These are phyloP conservation scores for Neopestalotiopsis sp. DNA, from an alignment of 2,329 filamentous ascomycete genomes.

Conservation along the genomic window DNA sequence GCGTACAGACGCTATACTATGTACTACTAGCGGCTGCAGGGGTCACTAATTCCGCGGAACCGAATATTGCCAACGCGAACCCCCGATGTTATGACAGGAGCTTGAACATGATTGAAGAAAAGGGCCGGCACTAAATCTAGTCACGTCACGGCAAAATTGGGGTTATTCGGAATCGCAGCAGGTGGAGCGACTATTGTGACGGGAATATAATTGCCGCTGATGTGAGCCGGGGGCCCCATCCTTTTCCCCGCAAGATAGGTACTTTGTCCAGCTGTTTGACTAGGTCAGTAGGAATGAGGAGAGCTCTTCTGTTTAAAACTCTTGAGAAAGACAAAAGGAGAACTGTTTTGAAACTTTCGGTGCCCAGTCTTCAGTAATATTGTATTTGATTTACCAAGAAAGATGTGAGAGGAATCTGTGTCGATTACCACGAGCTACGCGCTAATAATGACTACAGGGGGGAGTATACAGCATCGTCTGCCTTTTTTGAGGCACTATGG, in stretches of 20 bases:
- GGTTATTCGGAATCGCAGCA: background rate
- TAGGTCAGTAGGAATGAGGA: background rate
- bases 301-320: background rate
- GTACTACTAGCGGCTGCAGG: background rate
- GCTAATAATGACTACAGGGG: background rate
- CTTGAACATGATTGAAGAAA: background rate
- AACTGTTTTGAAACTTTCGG: background rate
- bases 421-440: background rate
- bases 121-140: background rate
- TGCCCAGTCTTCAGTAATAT: background rate
- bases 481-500: constrained; percentile 63
- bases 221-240: background rate
- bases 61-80: background rate
- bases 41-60: background rate
- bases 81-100: background rate
- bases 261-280: background rate
- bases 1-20: background rate
- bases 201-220: background rate
- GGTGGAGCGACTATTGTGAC: background rate
- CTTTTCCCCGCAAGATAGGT: background rate
- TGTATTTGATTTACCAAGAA: background rate
- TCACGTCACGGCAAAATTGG: background rate
- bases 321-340: background rate
- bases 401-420: background rate
- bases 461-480: constrained; percentile 69